phyloP scores from a whole-genome alignment of 2,329 filamentous ascomycete genomes.

The Clarireedia hainanense region DNA sequence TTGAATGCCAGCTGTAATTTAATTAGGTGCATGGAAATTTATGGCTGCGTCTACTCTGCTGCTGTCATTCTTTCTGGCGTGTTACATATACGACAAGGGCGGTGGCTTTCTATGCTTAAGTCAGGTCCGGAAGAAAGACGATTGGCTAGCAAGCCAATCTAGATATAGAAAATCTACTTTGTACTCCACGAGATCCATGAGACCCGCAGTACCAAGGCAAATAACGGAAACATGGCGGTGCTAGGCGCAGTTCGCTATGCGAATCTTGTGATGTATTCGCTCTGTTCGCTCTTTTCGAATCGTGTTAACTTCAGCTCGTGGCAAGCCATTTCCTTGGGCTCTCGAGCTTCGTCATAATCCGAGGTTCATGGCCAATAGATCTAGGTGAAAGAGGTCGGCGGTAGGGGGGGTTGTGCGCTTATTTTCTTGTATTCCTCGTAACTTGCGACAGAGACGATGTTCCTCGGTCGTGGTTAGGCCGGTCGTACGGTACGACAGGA shows the following conservation, averaged over 20 bases:
- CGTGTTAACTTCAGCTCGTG: not conserved
- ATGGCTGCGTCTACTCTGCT: not conserved
- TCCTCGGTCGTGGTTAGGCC: too few relatives aligned
- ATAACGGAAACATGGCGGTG: not conserved
- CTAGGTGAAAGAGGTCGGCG: too few relatives aligned
- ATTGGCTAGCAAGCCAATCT: not conserved
- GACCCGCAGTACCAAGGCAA: not conserved
- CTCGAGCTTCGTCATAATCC: too few relatives aligned
- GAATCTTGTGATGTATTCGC: not conserved
- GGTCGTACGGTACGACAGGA: too few relatives aligned
- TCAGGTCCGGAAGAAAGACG: slow-evolving; percentile 2
- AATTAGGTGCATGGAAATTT: too few relatives aligned
- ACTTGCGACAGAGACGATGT: too few relatives aligned
- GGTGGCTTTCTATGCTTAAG: not conserved
- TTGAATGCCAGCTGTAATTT: too few relatives aligned
- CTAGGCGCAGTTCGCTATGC: not conserved
- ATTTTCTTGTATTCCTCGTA: too few relatives aligned
- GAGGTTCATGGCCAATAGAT: too few relatives aligned
- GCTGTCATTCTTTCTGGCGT: not conserved
- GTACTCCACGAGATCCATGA: slow-evolving; percentile 1
- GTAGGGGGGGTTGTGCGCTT: too few relatives aligned
- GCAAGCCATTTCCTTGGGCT: too few relatives aligned
- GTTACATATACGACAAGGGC: slow-evolving; percentile 5
- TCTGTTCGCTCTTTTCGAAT: too few relatives aligned
- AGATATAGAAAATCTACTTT: not conserved